phyloP scores from a whole-genome alignment of 352 stramenopile species.

The Sclerospora graminicola region DNA sequence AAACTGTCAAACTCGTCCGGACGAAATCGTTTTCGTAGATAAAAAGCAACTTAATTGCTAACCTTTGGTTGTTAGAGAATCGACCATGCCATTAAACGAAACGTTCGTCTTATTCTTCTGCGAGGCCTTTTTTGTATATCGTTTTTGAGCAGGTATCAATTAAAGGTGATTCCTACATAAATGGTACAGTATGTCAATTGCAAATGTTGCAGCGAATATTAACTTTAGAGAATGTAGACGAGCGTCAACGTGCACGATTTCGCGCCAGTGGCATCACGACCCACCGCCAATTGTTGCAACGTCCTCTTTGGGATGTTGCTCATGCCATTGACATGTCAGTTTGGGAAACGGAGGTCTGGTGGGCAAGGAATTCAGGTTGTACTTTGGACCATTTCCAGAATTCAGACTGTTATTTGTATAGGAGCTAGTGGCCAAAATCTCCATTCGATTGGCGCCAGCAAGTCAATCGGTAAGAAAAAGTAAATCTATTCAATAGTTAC shows the following conservation, averaged over 20 bases:
- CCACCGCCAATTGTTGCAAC: slow-evolving; percentile 42
- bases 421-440: slow-evolving; percentile 47
- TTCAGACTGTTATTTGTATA: slow-evolving; percentile 10
- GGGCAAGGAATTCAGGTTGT: background rate
- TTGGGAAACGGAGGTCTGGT: slow-evolving; percentile 35
- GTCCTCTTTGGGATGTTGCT: slow-evolving; percentile 49
- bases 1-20: slow-evolving; percentile 41
- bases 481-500: background rate
- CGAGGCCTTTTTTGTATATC: too few species aligned
- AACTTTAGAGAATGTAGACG: slow-evolving; percentile 37
- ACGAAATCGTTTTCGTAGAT: slow-evolving; percentile 50
- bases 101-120: too few species aligned
- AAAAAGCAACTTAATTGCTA: too few species aligned
- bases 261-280: slow-evolving; percentile 39
- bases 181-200: too few species aligned
- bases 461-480: slow-evolving; percentile 24
- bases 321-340: slow-evolving; percentile 57
- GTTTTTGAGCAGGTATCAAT: too few species aligned
- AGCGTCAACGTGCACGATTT: slow-evolving; percentile 33
- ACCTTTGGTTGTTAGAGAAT: slow-evolving; percentile 7
- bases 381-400: background rate
- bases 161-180: too few species aligned
- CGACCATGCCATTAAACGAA: too few species aligned
- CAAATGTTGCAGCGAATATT: slow-evolving; percentile 55
- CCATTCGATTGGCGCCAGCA: slow-evolving; percentile 36